Evolutionary conservation across 352 stramenopile genomes (phyloP).

Genomic region (Globisporangium irregulare): DNA sequence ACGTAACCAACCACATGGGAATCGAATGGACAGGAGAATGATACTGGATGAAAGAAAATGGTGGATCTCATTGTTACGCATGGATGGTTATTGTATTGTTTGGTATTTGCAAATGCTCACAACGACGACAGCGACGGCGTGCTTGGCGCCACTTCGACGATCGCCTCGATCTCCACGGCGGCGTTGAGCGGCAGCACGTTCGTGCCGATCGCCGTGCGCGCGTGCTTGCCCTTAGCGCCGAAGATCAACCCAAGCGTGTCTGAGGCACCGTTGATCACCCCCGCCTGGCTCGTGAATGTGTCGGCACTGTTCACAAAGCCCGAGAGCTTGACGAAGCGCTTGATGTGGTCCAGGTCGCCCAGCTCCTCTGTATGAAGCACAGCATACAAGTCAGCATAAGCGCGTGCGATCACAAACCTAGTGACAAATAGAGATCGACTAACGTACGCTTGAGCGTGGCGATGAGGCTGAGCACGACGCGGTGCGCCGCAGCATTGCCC

Average conservation of each 20-base stretch:
- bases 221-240: constrained; percentile 62
- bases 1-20: not conserved
- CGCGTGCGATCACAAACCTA: too few relatives aligned
- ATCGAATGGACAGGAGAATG: not conserved
- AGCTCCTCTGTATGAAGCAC: constrained; percentile 34
- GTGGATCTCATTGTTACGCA: too few relatives aligned
- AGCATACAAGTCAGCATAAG: not conserved
- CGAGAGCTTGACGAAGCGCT: constrained; percentile 90
- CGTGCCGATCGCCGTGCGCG: constrained; percentile 91
- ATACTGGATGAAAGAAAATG: too few relatives aligned
- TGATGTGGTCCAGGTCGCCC: constrained; percentile 85
- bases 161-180: constrained; percentile 93
- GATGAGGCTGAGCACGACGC: constrained; percentile 80
- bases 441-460: constrained; percentile 77
- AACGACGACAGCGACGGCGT: not conserved
- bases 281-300: constrained; percentile 79
- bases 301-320: constrained; percentile 93
- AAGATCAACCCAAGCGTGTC: constrained; percentile 85
- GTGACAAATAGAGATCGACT: too few relatives aligned
- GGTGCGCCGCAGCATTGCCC: constrained; percentile 78
- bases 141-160: constrained; percentile 83
- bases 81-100: too few relatives aligned
- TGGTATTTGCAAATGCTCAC: not conserved
- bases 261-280: constrained; percentile 91
- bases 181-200: constrained; percentile 93